Evolutionary conservation across 2,329 filamentous ascomycete species (phyloP), one percentile per base, ranked within the genome.

Genomic region (Cryphonectria carpinicola): DNA sequence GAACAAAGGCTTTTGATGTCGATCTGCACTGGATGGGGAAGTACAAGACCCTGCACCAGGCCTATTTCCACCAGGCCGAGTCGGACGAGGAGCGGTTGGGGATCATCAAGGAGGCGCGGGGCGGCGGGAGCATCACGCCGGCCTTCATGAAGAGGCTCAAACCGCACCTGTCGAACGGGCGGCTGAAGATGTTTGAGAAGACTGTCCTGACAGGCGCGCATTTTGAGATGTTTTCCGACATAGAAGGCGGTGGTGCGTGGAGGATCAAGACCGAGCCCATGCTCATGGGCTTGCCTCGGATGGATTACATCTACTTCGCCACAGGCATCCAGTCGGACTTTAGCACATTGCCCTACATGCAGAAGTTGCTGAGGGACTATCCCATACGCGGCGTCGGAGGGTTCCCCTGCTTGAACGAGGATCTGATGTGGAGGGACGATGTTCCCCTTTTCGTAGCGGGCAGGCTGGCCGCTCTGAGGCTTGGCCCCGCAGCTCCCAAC

Each of bases 11-110:
- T 71, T 95, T 95, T 74, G 93, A 95, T 75, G 86, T 95, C 35
- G 88, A 90, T 70, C 84, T 95, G 1, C 86, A 88, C 64, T 96
- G 93, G 93, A 92, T 95, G 79, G 92, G 91, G 13, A 95, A 95
- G 78, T 95, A 92, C 79, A 89, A 90, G 69, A 95, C 95, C 77
- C 87, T 89, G 68, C 89, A 93, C 74, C 92, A 95, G 77, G 90
- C 92, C 0, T 85, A 86, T 0, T 96, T 95, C 79, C 95, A 92
- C 91, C 89, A 88, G 8, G 91, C 92, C 4, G 92, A 94, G 74
- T 88, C 87, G 7, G 90, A 93, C 71, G 86, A 89, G 37, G 87
- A 95, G 79, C 86, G 92, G 3, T 84, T 90, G 41, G 84, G 89
- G 49, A 91, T 93, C 79, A 85, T 93, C 73, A 84, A 85, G 73